Evolutionary conservation across 2,329 filamentous ascomycete genomes (phyloP).

Genomic region (Verticillium dahliae): DNA sequence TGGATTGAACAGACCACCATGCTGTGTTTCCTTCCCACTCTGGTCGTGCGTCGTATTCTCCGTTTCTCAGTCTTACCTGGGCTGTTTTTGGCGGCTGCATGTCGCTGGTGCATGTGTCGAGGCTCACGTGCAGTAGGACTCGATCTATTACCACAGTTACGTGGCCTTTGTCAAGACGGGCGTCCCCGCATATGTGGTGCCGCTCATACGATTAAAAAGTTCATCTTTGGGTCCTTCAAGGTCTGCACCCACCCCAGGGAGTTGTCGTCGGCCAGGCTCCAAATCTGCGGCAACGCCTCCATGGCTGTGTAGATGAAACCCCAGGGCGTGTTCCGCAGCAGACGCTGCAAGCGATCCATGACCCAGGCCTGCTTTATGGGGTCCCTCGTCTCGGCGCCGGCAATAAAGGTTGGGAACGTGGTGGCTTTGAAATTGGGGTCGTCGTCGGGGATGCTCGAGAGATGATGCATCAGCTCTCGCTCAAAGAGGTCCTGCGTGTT

Average conservation of each 20-base stretch:
- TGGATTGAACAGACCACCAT: too few relatives aligned
- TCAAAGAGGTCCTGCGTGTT: slow-evolving; percentile 27
- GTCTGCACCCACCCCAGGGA: slow-evolving; percentile 34
- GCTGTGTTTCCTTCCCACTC: too few relatives aligned
- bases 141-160: too few relatives aligned
- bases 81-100: too few relatives aligned
- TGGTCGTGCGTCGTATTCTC: too few relatives aligned
- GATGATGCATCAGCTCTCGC: slow-evolving; percentile 36
- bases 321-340: slow-evolving; percentile 37
- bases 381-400: slow-evolving; percentile 43
- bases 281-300: slow-evolving; percentile 36
- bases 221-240: slow-evolving; percentile 32
- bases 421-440: slow-evolving; percentile 50
- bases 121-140: too few relatives aligned
- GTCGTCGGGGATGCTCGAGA: slow-evolving; percentile 38
- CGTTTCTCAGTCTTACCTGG: too few relatives aligned
- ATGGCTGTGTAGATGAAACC: slow-evolving; percentile 41
- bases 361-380: slow-evolving; percentile 38
- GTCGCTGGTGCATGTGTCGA: too few relatives aligned
- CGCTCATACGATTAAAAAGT: slow-evolving; percentile 34
- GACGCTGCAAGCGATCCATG: slow-evolving; percentile 33
- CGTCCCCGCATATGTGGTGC: not conserved
- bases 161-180: too few relatives aligned
- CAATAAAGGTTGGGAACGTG: slow-evolving; percentile 50
- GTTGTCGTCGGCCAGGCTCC: slow-evolving; percentile 26